phyloP scores from a whole-genome alignment of 2,329 filamentous ascomycete genomes.

The Ilyonectria robusta region DNA sequence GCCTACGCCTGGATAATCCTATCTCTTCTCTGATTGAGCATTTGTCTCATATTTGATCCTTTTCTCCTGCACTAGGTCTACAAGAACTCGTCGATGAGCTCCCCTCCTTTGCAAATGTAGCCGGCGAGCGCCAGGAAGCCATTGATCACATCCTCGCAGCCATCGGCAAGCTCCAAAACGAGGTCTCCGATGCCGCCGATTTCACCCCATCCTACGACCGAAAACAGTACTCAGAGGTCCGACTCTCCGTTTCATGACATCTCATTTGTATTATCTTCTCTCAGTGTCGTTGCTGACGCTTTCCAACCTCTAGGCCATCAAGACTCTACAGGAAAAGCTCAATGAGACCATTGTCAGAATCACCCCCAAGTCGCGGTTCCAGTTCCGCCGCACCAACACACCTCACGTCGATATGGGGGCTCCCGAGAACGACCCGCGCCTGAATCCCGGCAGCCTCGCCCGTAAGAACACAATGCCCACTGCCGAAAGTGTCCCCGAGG shows the following conservation, averaged over 20 bases:
- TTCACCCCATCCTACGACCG: conserved; percentile 93
- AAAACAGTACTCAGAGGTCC: conserved; percentile 84
- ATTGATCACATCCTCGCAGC: conserved; percentile 84
- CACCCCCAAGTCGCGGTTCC: conserved; percentile 84
- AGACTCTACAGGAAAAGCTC: conserved; percentile 83
- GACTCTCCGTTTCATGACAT: conserved; percentile 6
- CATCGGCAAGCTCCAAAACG: conserved; percentile 85
- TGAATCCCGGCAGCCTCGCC: conserved; percentile 54
- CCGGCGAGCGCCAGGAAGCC: conserved; percentile 83
- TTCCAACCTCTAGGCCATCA: conserved; percentile 76
- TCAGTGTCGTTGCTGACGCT: not conserved
- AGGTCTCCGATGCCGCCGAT: conserved; percentile 86
- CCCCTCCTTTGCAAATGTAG: conserved; percentile 71
- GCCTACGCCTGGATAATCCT: not conserved
- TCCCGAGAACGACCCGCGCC: conserved; percentile 59
- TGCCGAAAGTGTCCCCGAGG: conserved; percentile 14
- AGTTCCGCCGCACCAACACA: conserved; percentile 72
- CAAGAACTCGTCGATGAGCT: conserved; percentile 83
- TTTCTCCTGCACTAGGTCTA: conserved; percentile 69
- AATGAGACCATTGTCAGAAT: conserved; percentile 77
- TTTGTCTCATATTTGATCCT: not conserved
- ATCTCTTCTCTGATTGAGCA: conserved; percentile 15
- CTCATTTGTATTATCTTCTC: not conserved
- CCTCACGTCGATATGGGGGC: conserved; percentile 60
- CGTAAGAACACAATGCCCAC: conserved; percentile 42